Percentiles rank a stretch among this genome's conserved stretches.
These are phyloP conservation scores for Spathaspora girioi DNA, from an alignment of 805 yeast genomes.

Conservation along the genomic window DNA sequence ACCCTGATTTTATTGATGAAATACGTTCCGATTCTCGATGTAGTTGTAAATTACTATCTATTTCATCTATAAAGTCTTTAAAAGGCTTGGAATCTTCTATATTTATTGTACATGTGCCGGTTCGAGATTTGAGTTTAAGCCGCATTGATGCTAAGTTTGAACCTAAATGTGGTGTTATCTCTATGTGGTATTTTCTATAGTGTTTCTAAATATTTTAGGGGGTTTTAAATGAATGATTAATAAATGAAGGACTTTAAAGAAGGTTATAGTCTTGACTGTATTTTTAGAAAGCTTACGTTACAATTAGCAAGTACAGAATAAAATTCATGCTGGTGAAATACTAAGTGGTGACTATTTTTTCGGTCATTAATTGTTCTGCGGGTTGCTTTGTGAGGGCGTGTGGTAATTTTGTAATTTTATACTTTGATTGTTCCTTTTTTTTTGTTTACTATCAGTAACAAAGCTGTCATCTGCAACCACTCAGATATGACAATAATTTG, in stretches of 20 bases:
- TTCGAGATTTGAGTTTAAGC: constrained; percentile 11
- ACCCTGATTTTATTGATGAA: constrained; percentile 46
- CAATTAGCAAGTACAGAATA: not conserved
- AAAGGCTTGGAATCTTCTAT: constrained; percentile 4
- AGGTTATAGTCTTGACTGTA: not conserved
- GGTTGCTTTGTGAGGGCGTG: not conserved
- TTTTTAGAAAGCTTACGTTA: not conserved
- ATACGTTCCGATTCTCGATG: constrained; percentile 8
- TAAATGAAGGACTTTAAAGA: not conserved
- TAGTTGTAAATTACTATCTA: constrained; percentile 1
- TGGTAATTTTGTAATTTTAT: not conserved
- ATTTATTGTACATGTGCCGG: constrained; percentile 8
- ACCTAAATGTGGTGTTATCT: not conserved
- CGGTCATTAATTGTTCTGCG: not conserved
- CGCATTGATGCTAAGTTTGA: constrained; percentile 9
- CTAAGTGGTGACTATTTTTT: not conserved
- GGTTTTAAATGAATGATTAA: not conserved
- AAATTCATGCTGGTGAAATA: not conserved
- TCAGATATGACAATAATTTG: not conserved
- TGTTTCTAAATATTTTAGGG: not conserved
- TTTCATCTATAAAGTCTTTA: constrained; percentile 8
- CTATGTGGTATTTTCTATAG: not conserved
- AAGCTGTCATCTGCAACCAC: not conserved
- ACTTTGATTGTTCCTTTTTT: not conserved
- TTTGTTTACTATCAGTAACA: not conserved